Evolutionary conservation across 2,329 filamentous ascomycete species (phyloP), one percentile per base, ranked within the genome.

Genomic region (Chaetothyriales sp.): DNA sequence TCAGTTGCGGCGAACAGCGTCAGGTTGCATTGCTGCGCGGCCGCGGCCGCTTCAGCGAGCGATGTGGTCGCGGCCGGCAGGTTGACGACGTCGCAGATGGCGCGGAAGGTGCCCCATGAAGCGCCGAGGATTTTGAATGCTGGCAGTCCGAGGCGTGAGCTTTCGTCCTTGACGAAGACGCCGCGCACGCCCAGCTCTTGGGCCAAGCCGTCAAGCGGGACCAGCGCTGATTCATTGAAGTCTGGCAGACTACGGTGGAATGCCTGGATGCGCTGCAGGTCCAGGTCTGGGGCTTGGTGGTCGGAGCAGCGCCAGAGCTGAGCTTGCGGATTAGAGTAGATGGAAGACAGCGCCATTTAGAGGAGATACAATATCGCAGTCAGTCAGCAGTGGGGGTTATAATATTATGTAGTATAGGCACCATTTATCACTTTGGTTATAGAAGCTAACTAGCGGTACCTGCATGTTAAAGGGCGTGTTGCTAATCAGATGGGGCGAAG

Each of bases 91-190:
- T 49, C 50, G 0, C 69, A 63, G 5, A 86, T 61, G 13, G 81
- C 77, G 5, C 77, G 74, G 59, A 79, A 82, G 2, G 77, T 74
- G 0, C 78, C 84, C 84, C 84, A 90, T 0, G 82, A 85, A 1
- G 86, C 85, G 18, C 86, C 86, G 0, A 89, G 75, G 45, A 89
- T 85, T 66, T 92, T 92, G 72, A 89, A 90, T 0, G 85, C 77
- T 0, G 83, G 83, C 1, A 89, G 71, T 0, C 81, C 81, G 40
- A 87, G 78, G 4, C 85, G 76, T 50, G 68, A 71, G 25, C 77
- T 80, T 64, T 90, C 85, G 60, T 89, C 79, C 62, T 90, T 90
- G 56, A 89, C 61, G 40, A 81, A 73, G 2, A 89, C 70, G 4
- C 73, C 68, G 0, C 67, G 66, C 9, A 86, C 67, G 0, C 76